Evolutionary conservation across 371 early-diverging fungal species (phyloP).

Genomic region (Coemansia sp.): DNA sequence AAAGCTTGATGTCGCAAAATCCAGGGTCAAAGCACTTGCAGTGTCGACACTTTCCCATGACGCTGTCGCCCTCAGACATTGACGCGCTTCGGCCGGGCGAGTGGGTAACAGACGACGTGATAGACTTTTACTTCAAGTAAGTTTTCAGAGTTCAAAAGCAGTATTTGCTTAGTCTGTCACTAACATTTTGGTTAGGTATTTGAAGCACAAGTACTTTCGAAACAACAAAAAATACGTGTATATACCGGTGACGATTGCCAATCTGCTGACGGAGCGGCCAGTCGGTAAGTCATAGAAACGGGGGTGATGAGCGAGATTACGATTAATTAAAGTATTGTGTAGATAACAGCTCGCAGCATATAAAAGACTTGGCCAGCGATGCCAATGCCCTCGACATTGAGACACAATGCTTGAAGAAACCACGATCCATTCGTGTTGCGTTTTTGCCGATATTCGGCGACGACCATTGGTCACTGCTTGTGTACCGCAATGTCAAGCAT

Average conservation of each 20-base stretch:
- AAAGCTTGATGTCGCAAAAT: background rate
- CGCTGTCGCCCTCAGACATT: constrained; percentile 34
- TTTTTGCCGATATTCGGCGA: constrained; percentile 48
- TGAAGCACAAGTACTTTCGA: constrained; percentile 40
- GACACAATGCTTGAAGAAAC: constrained; percentile 33
- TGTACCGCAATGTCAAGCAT: constrained; percentile 30
- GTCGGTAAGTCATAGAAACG: constrained; percentile 3
- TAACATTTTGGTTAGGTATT: constrained; percentile 3
- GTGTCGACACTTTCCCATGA: constrained; percentile 41
- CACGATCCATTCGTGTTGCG: constrained; percentile 30
- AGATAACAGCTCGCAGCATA: constrained; percentile 22
- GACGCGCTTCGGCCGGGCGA: constrained; percentile 40
- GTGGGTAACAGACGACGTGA: constrained; percentile 48
- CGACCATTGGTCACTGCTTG: constrained; percentile 47
- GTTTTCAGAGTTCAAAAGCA: background rate
- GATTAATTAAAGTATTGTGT: background rate
- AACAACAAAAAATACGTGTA: constrained; percentile 45
- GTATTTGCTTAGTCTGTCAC: too few relatives aligned
- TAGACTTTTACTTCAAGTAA: constrained; percentile 47
- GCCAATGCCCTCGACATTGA: constrained; percentile 40
- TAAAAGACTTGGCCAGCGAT: constrained; percentile 32
- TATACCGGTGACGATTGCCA: constrained; percentile 37
- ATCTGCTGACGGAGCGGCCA: constrained; percentile 36
- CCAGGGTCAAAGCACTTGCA: background rate
- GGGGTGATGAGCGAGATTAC: background rate